Evolutionary conservation across 768 basidiomycete species (phyloP), one percentile per base, ranked within the genome.

Genomic region (Fibroporia radiculosa): DNA sequence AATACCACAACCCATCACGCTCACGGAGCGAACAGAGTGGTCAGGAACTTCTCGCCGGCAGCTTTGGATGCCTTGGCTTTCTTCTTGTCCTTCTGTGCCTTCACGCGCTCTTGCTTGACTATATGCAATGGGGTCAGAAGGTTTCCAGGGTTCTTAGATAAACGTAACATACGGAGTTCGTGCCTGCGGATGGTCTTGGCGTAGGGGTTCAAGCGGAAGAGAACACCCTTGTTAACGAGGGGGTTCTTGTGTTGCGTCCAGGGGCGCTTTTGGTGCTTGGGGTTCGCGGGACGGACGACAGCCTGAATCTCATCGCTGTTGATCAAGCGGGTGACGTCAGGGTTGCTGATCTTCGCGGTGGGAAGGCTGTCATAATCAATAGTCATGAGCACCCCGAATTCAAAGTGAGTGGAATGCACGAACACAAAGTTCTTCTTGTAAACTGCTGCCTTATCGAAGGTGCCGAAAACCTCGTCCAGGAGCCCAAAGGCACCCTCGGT

Each of bases 241-340:
- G 93, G 92, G 76, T 96, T 97, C 85, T 98, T 97, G 87, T 93
- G 93, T 74, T 97, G 93, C 52, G 92, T 89, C 89, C 88, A 93
- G 49, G 93, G 92, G 61, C 93, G 84, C 71, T 93, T 96, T 69
- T 85, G 83, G 50, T 70, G 62, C 68, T 89, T 86, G 51, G 80
- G 72, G 56, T 86, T 85, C 47, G 89, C 92, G 44, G 87, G 87
- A 60, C 95, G 91, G 58, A 96, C 79, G 60, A 96, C 85, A 35
- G 93, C 85, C 69, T 99, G 96, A 65, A 99, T 96, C 73, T 97
- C 96, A 50, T 86, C 82, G 65, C 88, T 92, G 80, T 97, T 95
- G 78, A 98, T 99, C 62, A 98, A 72, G 53, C 93, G 87, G 56
- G 95, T 93, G 56, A 98, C 83, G 58, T 99, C 95, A 42, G 93